Evolutionary conservation across 129 eudicot genomes (phyloP).

Genomic region (Flaveria sonorensis): DNA sequence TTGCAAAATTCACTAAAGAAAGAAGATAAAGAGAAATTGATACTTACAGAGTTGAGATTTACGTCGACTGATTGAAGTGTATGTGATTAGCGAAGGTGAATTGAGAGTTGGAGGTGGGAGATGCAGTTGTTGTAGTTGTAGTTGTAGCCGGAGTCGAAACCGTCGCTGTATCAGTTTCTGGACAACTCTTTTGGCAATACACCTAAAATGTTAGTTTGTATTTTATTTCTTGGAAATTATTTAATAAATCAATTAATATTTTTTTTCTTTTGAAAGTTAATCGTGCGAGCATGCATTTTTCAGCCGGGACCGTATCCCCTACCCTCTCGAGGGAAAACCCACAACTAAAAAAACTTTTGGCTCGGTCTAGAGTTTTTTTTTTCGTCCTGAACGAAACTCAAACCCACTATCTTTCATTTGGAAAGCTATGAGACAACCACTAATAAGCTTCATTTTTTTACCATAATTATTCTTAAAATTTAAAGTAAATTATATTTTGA

Average conservation of each 20-base stretch:
- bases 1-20: not conserved
- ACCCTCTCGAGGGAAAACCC: too few species aligned
- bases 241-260: too few species aligned
- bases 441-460: not conserved
- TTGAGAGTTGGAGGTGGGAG: not conserved
- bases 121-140: constrained; percentile 2
- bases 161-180: constrained; percentile 23
- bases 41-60: constrained; percentile 23
- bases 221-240: not conserved
- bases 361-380: too few species aligned
- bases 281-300: too few species aligned
- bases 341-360: too few species aligned
- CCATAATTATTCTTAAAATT: not conserved
- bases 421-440: too few species aligned
- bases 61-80: constrained; percentile 14
- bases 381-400: too few species aligned
- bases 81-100: not conserved
- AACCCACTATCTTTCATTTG: too few species aligned
- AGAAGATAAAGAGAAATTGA: not conserved
- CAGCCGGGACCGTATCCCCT: too few species aligned
- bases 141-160: constrained; percentile 32
- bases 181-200: not conserved
- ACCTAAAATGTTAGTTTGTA: not conserved
- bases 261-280: too few species aligned
- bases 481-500: too few species aligned